Evolutionary conservation across 768 basidiomycete species (phyloP).

Genomic region (Boletus speciosus): DNA sequence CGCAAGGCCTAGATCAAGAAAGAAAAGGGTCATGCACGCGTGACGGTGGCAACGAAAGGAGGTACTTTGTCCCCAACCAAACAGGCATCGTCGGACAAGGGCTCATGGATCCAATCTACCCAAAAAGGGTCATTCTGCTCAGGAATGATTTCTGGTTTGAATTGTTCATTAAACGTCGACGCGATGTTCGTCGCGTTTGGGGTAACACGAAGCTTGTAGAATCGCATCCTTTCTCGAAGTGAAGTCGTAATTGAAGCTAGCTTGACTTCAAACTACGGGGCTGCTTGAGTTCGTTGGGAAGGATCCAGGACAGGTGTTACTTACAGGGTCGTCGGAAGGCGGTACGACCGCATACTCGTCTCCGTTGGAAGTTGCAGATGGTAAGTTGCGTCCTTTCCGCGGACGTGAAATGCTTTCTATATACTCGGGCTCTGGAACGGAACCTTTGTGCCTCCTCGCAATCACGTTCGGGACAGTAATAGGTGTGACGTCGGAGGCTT

Average conservation of each 20-base stretch:
- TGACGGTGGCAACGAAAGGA: not conserved
- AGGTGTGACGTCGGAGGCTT: constrained; percentile 76
- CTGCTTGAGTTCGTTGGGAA: constrained; percentile 1
- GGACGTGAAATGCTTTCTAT: constrained; percentile 57
- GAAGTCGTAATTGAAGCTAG: constrained; percentile 68
- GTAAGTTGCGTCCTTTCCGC: constrained; percentile 31
- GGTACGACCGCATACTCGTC: constrained; percentile 51
- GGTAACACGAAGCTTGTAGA: constrained; percentile 77
- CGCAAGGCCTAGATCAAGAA: constrained; percentile 56
- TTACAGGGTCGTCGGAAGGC: constrained; percentile 61
- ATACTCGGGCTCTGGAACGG: constrained; percentile 42
- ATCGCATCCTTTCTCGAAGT: constrained; percentile 78
- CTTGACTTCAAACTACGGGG: constrained; percentile 66
- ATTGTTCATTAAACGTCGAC: constrained; percentile 76
- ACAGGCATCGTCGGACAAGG: constrained; percentile 41
- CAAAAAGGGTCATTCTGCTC: constrained; percentile 81
- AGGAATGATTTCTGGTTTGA: constrained; percentile 80
- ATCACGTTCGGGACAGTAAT: constrained; percentile 64
- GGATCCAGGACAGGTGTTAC: constrained; percentile 16
- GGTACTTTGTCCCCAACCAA: constrained; percentile 70
- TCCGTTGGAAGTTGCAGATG: constrained; percentile 29
- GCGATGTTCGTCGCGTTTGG: constrained; percentile 68
- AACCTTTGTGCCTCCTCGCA: constrained; percentile 55
- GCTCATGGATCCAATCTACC: constrained; percentile 76
- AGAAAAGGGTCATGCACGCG: constrained; percentile 6